Percentiles rank a stretch among this genome's conserved stretches.
Conservation (phyloP, 768 basidiomycete species). For the Russula brevipes region DNA sequence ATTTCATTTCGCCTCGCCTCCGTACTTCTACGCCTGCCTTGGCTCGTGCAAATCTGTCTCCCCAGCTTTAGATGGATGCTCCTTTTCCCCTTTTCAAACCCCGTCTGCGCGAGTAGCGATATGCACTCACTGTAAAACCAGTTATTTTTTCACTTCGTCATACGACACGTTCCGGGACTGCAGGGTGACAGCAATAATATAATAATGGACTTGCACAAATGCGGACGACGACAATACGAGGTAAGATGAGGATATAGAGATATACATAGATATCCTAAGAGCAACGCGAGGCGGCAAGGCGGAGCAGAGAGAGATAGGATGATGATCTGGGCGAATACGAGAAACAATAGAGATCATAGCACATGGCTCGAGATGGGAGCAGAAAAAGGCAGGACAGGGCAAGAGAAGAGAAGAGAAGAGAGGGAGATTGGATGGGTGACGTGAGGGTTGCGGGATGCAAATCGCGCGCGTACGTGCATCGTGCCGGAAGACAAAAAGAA, state of each 20-base stretch:
- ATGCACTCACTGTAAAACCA: background rate
- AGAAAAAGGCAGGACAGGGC: background rate
- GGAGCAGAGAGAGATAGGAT: background rate
- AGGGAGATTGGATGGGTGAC: no score
- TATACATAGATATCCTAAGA: background rate
- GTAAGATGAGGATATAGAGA: background rate
- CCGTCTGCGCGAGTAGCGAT: background rate
- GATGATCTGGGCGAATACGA: no score
- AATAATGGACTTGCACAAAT: conserved; percentile 9
- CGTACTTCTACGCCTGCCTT: background rate
- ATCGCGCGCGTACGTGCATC: no score
- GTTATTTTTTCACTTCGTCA: background rate
- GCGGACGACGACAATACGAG: background rate
- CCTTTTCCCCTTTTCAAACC: no score
- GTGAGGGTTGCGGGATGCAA: no score
- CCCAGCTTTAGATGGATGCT: background rate
- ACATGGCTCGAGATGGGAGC: no score
- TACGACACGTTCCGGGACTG: background rate
- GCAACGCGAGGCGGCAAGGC: no score
- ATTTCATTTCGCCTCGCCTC: background rate
- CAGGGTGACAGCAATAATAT: background rate
- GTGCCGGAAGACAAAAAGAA: no score
- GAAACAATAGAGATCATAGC: no score
- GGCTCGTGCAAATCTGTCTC: background rate
- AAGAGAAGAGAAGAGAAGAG: background rate